Percentiles rank a stretch among this genome's conserved stretches.
Evolutionary conservation across 805 yeast species (phyloP).

Genomic region (Candida sithepensis): DNA sequence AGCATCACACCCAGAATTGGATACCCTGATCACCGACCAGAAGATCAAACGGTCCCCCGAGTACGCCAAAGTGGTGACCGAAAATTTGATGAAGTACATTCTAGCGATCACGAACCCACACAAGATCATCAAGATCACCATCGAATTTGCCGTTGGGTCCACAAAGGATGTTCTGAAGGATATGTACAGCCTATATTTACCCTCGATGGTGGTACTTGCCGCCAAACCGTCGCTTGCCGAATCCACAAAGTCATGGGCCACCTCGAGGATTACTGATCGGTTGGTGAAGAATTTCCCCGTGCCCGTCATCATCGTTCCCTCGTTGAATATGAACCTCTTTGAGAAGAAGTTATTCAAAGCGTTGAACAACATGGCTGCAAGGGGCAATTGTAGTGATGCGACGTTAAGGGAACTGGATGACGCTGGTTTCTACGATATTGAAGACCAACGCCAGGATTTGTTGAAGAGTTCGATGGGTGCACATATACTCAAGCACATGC

Average conservation of each 20-base stretch:
- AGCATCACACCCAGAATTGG: neutral
- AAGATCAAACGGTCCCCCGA: conserved; percentile 44
- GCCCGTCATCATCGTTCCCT: conserved; percentile 67
- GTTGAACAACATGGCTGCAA: conserved; percentile 22
- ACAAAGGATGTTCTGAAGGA: conserved; percentile 56
- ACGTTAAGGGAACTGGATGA: conserved; percentile 20
- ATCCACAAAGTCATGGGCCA: conserved; percentile 56
- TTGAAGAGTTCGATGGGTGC: conserved; percentile 12
- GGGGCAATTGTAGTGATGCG: conserved; percentile 11
- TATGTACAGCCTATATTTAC: conserved; percentile 58
- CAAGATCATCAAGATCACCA: conserved; percentile 46
- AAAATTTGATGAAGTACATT: conserved; percentile 51
- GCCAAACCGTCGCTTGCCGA: conserved; percentile 48
- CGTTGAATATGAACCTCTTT: conserved; percentile 51
- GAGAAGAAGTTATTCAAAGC: conserved; percentile 41
- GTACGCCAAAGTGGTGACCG: conserved; percentile 40
- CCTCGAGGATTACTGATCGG: conserved; percentile 61
- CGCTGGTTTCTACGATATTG: conserved; percentile 24
- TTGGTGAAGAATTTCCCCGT: conserved; percentile 60
- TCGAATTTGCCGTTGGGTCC: conserved; percentile 59
- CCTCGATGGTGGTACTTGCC: conserved; percentile 53
- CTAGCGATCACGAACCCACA: conserved; percentile 43
- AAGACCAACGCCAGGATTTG: conserved; percentile 22
- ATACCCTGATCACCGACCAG: conserved; percentile 25
- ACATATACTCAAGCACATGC: conserved; percentile 6